phyloP scores from a whole-genome alignment of 2,329 filamentous ascomycete genomes.

The Teratosphaeria destructans region DNA sequence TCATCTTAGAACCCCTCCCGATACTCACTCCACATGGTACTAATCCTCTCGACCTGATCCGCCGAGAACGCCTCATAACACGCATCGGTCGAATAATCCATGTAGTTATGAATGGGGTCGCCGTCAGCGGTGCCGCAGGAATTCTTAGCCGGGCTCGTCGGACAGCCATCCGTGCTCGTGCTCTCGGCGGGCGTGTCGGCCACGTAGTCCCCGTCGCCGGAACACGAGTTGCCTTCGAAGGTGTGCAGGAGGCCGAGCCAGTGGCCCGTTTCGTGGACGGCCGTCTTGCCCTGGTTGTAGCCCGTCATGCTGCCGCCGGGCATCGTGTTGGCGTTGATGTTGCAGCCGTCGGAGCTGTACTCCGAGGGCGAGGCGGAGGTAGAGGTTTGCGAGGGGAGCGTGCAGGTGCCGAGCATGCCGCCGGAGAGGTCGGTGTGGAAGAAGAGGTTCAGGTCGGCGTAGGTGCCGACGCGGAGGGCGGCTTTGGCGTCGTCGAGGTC shows the following conservation, averaged over 20 bases:
- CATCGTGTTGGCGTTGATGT: constrained; percentile 47
- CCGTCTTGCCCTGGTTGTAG: constrained; percentile 40
- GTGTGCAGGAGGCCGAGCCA: constrained; percentile 39
- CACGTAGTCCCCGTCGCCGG: constrained; percentile 35
- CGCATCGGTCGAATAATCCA: constrained; percentile 49
- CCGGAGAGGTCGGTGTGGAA: constrained; percentile 45
- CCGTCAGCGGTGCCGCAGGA: constrained; percentile 39
- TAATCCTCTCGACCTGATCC: constrained; percentile 41
- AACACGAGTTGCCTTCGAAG: constrained; percentile 37
- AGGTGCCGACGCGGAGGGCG: constrained; percentile 43
- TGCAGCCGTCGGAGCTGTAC: constrained; percentile 47
- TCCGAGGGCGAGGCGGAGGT: constrained; percentile 19
- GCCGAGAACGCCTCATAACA: constrained; percentile 45
- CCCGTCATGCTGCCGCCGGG: constrained; percentile 39
- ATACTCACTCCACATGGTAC: constrained; percentile 40
- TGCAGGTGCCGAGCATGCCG: constrained; percentile 45
- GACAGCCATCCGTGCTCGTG: constrained; percentile 45
- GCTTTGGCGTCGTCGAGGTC: constrained; percentile 44
- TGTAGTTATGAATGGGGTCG: constrained; percentile 49
- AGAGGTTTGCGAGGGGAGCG: constrained; percentile 32
- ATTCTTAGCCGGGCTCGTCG: constrained; percentile 36
- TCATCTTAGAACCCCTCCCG: constrained; percentile 9
- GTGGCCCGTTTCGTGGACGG: constrained; percentile 40
- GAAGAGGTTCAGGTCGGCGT: constrained; percentile 48
- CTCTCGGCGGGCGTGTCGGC: constrained; percentile 33